phyloP scores from a whole-genome alignment of 805 yeast genomes.

The Cyberlindnera maclurae region DNA sequence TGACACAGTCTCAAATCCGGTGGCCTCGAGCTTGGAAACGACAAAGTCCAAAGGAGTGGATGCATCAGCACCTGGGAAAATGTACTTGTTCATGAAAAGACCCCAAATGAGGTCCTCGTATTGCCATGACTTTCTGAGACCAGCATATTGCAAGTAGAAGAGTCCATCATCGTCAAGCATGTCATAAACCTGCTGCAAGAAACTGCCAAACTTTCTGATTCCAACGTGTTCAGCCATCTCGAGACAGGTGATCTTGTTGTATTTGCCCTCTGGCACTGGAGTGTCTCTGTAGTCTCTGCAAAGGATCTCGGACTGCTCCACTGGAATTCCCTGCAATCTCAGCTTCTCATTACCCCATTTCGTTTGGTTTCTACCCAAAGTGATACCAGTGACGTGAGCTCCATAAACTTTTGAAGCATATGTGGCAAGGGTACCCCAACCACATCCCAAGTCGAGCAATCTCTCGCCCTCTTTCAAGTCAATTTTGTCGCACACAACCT shows the following conservation, averaged over 20 bases:
- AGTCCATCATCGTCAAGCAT: conserved; percentile 89
- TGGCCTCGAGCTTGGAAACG: conserved; percentile 64
- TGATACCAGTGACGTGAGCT: conserved; percentile 82
- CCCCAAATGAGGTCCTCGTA: conserved; percentile 94
- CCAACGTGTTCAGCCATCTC: conserved; percentile 98
- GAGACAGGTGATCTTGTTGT: conserved; percentile 82
- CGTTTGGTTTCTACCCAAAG: conserved; percentile 87
- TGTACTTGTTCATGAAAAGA: conserved; percentile 89
- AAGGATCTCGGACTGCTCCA: conserved; percentile 66
- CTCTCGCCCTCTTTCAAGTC: conserved; percentile 65
- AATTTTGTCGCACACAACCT: conserved; percentile 81
- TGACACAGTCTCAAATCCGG: conserved; percentile 79
- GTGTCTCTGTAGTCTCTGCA: conserved; percentile 90
- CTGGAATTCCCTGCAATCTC: conserved; percentile 56
- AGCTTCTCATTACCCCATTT: conserved; percentile 77
- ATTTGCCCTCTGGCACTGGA: conserved; percentile 61
- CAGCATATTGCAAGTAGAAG: conserved; percentile 83
- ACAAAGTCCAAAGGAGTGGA: conserved; percentile 89
- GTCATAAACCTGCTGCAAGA: conserved; percentile 74
- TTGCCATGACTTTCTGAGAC: conserved; percentile 88
- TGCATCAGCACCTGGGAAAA: conserved; percentile 97
- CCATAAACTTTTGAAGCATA: conserved; percentile 78
- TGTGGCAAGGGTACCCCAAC: conserved; percentile 92
- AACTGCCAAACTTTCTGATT: conserved; percentile 69
- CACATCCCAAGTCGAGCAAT: conserved; percentile 84